Evolutionary conservation across 352 stramenopile species (phyloP), one percentile per base, ranked within the genome.

Genomic region (Globisporangium radiosum): DNA sequence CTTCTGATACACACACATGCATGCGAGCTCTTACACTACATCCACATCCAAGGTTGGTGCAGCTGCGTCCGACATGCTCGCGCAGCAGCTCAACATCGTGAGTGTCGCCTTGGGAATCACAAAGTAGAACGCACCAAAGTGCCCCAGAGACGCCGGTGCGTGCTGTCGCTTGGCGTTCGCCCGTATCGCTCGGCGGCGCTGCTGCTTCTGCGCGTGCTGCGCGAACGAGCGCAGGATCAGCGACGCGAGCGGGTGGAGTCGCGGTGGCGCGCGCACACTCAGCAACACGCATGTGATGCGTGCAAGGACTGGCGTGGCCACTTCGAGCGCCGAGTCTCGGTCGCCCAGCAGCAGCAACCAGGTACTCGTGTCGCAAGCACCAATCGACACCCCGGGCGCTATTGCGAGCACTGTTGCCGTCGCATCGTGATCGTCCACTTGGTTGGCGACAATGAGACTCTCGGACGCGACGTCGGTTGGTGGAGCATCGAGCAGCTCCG

Each of bases 101-200:
- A 50, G 57, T n/a, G 57, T 62, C 10, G 57, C 57, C 8, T 33
- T 49, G 14, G 57, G 57, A 49, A 62, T 56, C 48, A 62, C 11
- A 42, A 62, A 25, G 39, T 9, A n/a, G 19, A 62, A 14, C 14
- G 1, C 19, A 11, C 40, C 25, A 10, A 56, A 13, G 6, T 9
- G 19, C 39, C 25, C 19, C 17, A 42, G 15, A 7, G 55, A 15
- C 42, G 40, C 25, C 42, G 17, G 36, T 4, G 57, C 56, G 5
- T n/a, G 43, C n/a, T 25, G 19, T 47, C 15, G 33, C 9, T 5
- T 4, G 40, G 15, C 40, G n/a, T 11, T 52, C 39, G 36, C 5
- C 6, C 25, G 14, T 33, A 33, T 33, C 25, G 2, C 25, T 33
- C 25, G 25, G 25, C 25, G 25, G 25, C 25, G 25, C 15, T 42